Conservation (phyloP, 768 basidiomycete genomes). For the Inosperma sp. region DNA sequence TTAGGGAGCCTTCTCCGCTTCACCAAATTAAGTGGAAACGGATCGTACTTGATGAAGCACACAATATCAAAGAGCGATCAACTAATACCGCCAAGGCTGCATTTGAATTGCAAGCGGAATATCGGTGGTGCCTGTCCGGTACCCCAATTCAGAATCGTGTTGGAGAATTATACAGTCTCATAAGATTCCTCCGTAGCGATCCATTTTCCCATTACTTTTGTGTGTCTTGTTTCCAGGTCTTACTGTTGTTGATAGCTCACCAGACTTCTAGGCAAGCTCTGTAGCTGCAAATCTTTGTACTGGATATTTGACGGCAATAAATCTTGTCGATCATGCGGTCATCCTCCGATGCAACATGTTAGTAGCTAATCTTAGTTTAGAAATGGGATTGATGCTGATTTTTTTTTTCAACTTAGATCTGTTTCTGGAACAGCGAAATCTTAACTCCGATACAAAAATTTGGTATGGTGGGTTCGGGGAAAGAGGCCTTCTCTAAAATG, state of each 20-base stretch:
- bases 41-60: conserved; percentile 87
- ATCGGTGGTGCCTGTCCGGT: conserved; percentile 93
- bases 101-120: conserved; percentile 78
- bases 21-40: conserved; percentile 85
- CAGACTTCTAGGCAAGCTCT: conserved; percentile 76
- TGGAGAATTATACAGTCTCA: conserved; percentile 95
- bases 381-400: conserved; percentile 4
- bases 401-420: conserved; percentile 50
- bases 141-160: conserved; percentile 97
- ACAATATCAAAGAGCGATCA: conserved; percentile 94
- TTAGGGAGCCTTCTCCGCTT: conserved; percentile 84
- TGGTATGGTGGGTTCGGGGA: conserved; percentile 78
- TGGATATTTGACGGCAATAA: conserved; percentile 88
- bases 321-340: conserved; percentile 83
- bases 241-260: not conserved
- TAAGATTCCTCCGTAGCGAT: conserved; percentile 89
- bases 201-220: conserved; percentile 93
- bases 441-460: conserved; percentile 92
- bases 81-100: conserved; percentile 98
- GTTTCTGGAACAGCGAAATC: conserved; percentile 97
- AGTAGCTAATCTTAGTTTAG: no score
- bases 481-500: conserved; percentile 85
- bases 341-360: conserved; percentile 79
- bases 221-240: no score
- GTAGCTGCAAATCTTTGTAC: conserved; percentile 91